phyloP scores from a whole-genome alignment of 169 alveolate genomes.

The Cystoisospora suis region DNA sequence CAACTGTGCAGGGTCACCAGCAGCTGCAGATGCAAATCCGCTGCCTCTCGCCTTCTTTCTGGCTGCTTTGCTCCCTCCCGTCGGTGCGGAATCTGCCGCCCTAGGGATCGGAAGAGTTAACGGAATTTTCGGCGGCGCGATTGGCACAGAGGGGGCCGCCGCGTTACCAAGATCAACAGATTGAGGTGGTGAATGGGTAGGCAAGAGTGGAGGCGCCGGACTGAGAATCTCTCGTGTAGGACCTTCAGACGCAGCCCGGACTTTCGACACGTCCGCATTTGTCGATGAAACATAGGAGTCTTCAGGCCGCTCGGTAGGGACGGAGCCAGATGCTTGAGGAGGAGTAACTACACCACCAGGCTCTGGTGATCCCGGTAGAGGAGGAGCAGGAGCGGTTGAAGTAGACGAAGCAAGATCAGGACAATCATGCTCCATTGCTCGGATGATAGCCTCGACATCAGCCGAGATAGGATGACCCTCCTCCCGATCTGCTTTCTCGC shows the following conservation, averaged over 20 bases:
- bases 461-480: neutral
- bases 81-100: neutral
- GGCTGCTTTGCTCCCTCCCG: neutral
- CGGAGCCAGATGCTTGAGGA: neutral
- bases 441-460: neutral
- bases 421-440: slow-evolving; percentile 27
- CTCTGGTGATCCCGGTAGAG: neutral
- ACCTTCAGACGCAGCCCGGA: neutral
- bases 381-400: neutral
- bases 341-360: neutral
- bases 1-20: neutral
- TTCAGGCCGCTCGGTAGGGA: neutral
- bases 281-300: too few species aligned
- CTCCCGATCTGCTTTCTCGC: neutral
- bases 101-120: neutral
- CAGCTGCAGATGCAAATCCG: neutral
- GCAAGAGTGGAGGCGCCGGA: too few species aligned
- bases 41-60: neutral
- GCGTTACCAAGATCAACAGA: too few species aligned
- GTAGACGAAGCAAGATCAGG: neutral
- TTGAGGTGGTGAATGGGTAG: too few species aligned
- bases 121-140: neutral
- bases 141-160: neutral
- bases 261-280: neutral
- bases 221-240: too few species aligned